Percentiles rank a stretch among this genome's conserved stretches.
phyloP scores from a whole-genome alignment of 768 basidiomycete genomes.

The Tremella mesenterica region DNA sequence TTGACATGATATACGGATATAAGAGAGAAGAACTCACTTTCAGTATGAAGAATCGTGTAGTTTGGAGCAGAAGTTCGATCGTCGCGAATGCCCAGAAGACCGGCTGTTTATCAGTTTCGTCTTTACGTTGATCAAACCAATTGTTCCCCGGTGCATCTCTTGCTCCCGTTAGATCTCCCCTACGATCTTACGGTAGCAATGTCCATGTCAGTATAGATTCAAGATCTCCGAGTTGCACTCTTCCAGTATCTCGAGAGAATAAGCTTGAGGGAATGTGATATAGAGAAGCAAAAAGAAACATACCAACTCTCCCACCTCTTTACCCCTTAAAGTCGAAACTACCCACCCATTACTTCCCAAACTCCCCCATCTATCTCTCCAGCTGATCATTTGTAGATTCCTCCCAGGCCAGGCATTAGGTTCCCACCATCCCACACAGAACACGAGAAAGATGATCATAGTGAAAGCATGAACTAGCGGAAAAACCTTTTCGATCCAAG shows the following conservation, averaged over 20 bases:
- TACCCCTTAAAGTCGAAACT: constrained; percentile 9
- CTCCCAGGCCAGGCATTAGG: constrained; percentile 16
- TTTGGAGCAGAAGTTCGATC: constrained; percentile 42
- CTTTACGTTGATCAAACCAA: background rate
- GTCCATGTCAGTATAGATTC: too few relatives aligned
- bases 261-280: too few relatives aligned
- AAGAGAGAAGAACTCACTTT: constrained; percentile 22
- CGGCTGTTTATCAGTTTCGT: constrained; percentile 24
- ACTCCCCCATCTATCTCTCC: constrained; percentile 9
- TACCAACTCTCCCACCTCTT: constrained; percentile 23
- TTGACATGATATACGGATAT: background rate
- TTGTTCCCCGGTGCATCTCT: too few relatives aligned
- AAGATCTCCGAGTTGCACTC: too few relatives aligned
- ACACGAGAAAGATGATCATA: constrained; percentile 26
- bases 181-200: too few relatives aligned
- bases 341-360: constrained; percentile 9
- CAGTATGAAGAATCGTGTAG: constrained; percentile 41
- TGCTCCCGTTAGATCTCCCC: too few relatives aligned
- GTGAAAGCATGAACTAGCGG: constrained; percentile 38
- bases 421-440: constrained; percentile 42
- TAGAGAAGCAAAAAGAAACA: too few relatives aligned
- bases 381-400: constrained; percentile 7
- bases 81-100: constrained; percentile 45
- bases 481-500: constrained; percentile 25
- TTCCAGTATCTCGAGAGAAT: too few relatives aligned